Evolutionary conservation across 2,329 filamentous ascomycete genomes (phyloP), one percentile per base, ranked within the genome.

Genomic region (Fusarium floridanum): DNA sequence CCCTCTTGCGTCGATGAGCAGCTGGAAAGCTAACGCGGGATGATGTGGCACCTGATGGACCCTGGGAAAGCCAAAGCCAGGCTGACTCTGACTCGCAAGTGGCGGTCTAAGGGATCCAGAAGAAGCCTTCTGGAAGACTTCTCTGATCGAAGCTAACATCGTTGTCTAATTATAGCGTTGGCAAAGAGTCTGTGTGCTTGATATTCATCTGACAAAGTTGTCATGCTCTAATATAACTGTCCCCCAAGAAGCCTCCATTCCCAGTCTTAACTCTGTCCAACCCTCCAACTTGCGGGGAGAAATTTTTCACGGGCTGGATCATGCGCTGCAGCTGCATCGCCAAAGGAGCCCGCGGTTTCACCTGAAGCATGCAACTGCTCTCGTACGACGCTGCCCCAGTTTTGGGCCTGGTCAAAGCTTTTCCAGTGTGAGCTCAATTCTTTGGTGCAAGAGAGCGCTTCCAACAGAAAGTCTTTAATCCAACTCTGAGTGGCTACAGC

Each of bases 331-430:
- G 71, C 39, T 72, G 72, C 36, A 59, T 60, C 29, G 50, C 72
- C 45, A 57, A 56, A 62, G 66, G 65, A 64, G 48, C 27, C 68
- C 57, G 68, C 32, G 10, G 76, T 77, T 78, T 77, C 76, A 78
- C 64, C 53, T 71, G 57, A 56, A 67, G 66, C 61, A 68, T 57
- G 50, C 60, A 48, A 50, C 62, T 66, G 61, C 63, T 69, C 56
- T 70, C 63, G 64, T 62, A 55, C 64, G 60, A 76, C 56, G 56
- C 37, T 43, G 59, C 39, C 66, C 71, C 66, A 34, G 60, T 60
- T 67, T 70, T 67, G 48, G 63, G 63, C 43, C 37, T 64, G 64
- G 67, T 65, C 55, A 71, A 66, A 67, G 63, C 57, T 66, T 14
- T 14, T 34, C 63, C 68, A 56, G 61, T 56, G 27, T 43, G 48